phyloP scores from a whole-genome alignment of 257 asterid genomes.

The Nicotiana noctiflora region DNA sequence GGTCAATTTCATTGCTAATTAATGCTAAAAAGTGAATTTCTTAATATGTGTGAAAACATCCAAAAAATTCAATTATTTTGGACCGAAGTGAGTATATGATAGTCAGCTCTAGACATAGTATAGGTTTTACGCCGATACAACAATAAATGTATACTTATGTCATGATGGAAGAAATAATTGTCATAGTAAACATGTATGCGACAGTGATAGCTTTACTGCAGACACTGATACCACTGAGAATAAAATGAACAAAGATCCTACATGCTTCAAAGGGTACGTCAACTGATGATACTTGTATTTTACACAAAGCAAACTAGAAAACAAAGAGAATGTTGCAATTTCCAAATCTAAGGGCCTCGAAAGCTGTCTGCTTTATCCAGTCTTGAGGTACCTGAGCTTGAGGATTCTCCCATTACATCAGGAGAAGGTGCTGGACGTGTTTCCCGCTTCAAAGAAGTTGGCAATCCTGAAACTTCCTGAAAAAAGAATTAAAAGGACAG shows the following conservation, averaged over 20 bases:
- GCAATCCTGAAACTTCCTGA: constrained; percentile 85
- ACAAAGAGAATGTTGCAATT: neutral
- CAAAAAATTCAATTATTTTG: too few relatives aligned
- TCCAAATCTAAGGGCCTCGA: constrained; percentile 29
- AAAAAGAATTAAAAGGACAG: constrained; percentile 6
- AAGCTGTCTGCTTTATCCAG: constrained; percentile 61
- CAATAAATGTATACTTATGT: neutral
- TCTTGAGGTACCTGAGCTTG: constrained; percentile 72
- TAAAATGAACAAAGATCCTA: constrained; percentile 1
- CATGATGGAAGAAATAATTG: neutral
- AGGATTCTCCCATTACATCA: constrained; percentile 68
- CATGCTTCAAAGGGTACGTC: neutral
- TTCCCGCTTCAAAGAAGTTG: constrained; percentile 62
- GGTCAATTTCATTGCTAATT: too few relatives aligned
- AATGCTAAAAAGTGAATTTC: too few relatives aligned
- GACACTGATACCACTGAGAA: neutral
- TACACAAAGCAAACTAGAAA: neutral
- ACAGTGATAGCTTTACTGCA: neutral
- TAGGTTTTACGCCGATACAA: neutral
- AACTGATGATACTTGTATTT: neutral
- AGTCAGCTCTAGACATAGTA: neutral
- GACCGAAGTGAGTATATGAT: too few relatives aligned
- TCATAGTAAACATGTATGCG: neutral
- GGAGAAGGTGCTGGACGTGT: constrained; percentile 41
- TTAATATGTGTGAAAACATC: too few relatives aligned